Conservation (phyloP, 2,329 filamentous ascomycete species). For the Pseudocercospora eumusae region DNA sequence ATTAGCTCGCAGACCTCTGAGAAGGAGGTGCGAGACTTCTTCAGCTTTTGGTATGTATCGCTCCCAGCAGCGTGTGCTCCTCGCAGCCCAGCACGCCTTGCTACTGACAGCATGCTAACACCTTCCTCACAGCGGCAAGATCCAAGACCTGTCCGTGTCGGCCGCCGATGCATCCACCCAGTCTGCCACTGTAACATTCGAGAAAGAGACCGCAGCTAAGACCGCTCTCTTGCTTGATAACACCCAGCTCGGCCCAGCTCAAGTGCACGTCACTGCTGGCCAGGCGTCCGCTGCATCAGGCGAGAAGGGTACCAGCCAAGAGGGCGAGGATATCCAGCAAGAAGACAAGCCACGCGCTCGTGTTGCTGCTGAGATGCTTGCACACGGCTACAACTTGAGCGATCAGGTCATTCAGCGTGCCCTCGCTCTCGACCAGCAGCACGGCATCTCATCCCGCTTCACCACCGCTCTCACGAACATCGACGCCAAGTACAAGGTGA, state of each 20-base stretch:
- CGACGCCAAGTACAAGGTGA: conserved; percentile 83
- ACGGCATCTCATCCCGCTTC: conserved; percentile 82
- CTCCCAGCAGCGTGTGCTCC: background rate
- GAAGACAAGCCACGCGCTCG: conserved; percentile 95
- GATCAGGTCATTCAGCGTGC: conserved; percentile 76
- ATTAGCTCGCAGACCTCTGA: conserved; percentile 81
- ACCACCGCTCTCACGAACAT: conserved; percentile 72
- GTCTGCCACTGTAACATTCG: conserved; percentile 89
- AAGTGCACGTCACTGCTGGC: conserved; percentile 77
- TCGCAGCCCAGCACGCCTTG: background rate
- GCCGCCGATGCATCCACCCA: conserved; percentile 63
- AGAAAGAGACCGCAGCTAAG: conserved; percentile 95
- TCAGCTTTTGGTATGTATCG: conserved; percentile 78
- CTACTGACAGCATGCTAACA: conserved; percentile 13
- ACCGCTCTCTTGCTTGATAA: conserved; percentile 96
- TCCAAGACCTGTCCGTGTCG: conserved; percentile 76
- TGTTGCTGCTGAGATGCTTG: conserved; percentile 94
- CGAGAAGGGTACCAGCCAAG: conserved; percentile 59
- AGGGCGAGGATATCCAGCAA: conserved; percentile 68
- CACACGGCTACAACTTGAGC: conserved; percentile 85
- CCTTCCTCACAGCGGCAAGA: conserved; percentile 71
- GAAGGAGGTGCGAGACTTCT: conserved; percentile 93
- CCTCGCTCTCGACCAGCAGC: conserved; percentile 84
- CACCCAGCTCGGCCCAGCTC: conserved; percentile 78
- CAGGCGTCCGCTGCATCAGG: conserved; percentile 54